phyloP scores from a whole-genome alignment of 306 rosid species.

The Trifolium subterraneum region DNA sequence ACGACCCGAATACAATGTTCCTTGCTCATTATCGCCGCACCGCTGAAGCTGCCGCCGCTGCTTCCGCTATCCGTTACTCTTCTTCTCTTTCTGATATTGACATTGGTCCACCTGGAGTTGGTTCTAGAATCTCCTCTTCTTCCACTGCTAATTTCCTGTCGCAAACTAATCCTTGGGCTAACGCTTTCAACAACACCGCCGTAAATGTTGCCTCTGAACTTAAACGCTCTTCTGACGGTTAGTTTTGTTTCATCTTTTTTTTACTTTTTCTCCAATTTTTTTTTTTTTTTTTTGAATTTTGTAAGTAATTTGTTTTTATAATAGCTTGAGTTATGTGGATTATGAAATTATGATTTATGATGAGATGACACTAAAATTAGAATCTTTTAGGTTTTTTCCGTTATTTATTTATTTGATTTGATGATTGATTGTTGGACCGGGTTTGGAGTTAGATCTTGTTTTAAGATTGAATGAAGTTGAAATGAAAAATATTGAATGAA shows the following conservation, averaged over 20 bases:
- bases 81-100: constrained; percentile 46
- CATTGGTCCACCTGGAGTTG: constrained; percentile 51
- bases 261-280: too few species aligned
- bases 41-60: constrained; percentile 33
- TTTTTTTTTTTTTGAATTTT: not conserved
- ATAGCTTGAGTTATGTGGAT: not conserved
- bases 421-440: constrained; percentile 18
- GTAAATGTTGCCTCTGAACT: constrained; percentile 40
- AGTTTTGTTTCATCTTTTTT: not conserved
- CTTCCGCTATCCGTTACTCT: constrained; percentile 45
- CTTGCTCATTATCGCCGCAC: constrained; percentile 40
- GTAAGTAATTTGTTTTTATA: not conserved
- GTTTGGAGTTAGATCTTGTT: constrained; percentile 5
- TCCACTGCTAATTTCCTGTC: constrained; percentile 55
- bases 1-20: constrained; percentile 43
- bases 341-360: too few species aligned
- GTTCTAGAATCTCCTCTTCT: constrained; percentile 41
- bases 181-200: not conserved
- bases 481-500: too few species aligned
- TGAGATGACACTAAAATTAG: not conserved
- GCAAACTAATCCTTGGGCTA: constrained; percentile 62
- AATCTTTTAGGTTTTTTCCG: not conserved
- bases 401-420: not conserved
- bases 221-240: constrained; percentile 86
- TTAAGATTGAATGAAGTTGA: not conserved